Conservation (phyloP, 1,139 yeast genomes). For the Kodamaea anthophila region DNA sequence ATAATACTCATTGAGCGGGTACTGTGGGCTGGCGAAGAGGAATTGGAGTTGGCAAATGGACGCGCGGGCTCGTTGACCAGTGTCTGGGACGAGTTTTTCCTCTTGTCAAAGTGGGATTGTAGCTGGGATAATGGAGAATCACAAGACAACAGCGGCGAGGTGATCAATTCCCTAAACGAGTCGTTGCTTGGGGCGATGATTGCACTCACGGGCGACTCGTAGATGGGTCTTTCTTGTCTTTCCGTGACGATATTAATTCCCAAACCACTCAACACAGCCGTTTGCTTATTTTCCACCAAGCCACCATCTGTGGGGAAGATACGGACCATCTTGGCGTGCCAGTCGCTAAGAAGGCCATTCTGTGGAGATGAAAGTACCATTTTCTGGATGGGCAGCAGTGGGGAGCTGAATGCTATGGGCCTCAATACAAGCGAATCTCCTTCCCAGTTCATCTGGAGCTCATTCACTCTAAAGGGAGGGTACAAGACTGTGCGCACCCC, state of each 20-base stretch:
- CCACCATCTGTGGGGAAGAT: conserved; percentile 32
- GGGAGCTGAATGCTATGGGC: conserved; percentile 18
- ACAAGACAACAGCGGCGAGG: conserved; percentile 17
- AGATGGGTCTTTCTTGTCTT: conserved; percentile 5
- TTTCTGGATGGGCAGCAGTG: conserved; percentile 1
- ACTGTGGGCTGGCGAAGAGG: conserved; percentile 1
- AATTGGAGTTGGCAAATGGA: conserved; percentile 1
- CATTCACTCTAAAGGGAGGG: conserved; percentile 35
- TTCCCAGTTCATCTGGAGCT: conserved; percentile 20
- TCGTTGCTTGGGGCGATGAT: conserved; percentile 10
- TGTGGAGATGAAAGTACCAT: conserved; percentile 12
- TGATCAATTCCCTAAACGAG: conserved; percentile 18
- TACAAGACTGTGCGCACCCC: conserved; percentile 22
- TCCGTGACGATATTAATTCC: conserved; percentile 30
- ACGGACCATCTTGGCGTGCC: conserved; percentile 24
- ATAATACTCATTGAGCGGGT: conserved; percentile 22
- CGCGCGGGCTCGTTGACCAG: not conserved
- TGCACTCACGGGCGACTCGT: conserved; percentile 3
- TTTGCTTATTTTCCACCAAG: conserved; percentile 7
- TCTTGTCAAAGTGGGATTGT: conserved; percentile 10
- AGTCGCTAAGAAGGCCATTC: conserved; percentile 16
- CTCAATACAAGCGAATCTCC: conserved; percentile 19
- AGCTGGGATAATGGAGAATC: conserved; percentile 15
- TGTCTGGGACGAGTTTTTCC: not conserved
- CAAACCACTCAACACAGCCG: conserved; percentile 24